Percentiles rank a stretch among this genome's conserved stretches.
These are phyloP conservation scores for Auricularia cornea DNA, from an alignment of 768 basidiomycete genomes.

Conservation along the genomic window DNA sequence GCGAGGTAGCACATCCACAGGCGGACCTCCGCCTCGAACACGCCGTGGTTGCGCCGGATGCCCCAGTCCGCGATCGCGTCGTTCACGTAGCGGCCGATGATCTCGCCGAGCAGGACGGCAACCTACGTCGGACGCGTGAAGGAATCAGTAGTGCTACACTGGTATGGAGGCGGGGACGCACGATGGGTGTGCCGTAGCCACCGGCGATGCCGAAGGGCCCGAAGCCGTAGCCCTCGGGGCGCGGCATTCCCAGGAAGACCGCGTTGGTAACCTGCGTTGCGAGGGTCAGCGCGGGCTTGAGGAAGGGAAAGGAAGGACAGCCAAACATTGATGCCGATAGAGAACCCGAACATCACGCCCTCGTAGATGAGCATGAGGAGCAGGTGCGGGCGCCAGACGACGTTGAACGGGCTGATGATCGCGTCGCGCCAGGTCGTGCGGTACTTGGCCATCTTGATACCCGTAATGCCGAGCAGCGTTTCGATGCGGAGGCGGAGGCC, in stretches of 20 bases:
- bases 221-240: conserved; percentile 48
- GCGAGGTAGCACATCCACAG: conserved; percentile 58
- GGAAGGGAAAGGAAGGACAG: background rate
- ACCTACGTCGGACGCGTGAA: conserved; percentile 24
- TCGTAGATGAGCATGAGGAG: conserved; percentile 45
- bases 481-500: conserved; percentile 47
- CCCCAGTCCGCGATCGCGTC: conserved; percentile 42
- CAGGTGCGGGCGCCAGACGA: conserved; percentile 58
- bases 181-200: conserved; percentile 48
- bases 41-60: conserved; percentile 43
- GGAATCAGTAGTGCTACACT: conserved; percentile 3
- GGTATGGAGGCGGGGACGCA: conserved; percentile 14
- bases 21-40: conserved; percentile 53
- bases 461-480: conserved; percentile 57
- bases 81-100: conserved; percentile 44
- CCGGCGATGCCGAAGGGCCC: conserved; percentile 43
- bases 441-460: conserved; percentile 47
- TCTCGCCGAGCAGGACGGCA: conserved; percentile 44
- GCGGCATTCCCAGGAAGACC: conserved; percentile 51
- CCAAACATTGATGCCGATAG: conserved; percentile 52
- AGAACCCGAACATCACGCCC: conserved; percentile 55
- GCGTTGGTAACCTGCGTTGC: conserved; percentile 48
- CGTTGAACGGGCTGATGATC: conserved; percentile 36
- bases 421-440: conserved; percentile 42
- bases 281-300: background rate